Evolutionary conservation across 2,329 filamentous ascomycete genomes (phyloP), one percentile per base, ranked within the genome.

Genomic region (Talaromyces sp.): DNA sequence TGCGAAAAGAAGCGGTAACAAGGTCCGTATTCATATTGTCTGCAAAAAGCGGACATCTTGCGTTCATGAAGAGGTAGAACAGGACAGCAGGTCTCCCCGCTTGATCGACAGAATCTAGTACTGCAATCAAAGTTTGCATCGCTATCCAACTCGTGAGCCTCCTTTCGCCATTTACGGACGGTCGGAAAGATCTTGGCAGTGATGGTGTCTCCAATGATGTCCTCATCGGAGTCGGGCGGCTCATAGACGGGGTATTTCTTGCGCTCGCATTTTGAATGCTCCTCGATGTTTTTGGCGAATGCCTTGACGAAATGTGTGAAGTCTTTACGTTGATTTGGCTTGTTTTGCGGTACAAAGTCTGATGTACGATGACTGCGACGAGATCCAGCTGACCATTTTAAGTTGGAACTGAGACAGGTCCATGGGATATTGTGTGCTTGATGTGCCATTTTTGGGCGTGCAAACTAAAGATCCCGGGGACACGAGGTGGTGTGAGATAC

Each of bases 1-100:
- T 63, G 63, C 4, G 45, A 2, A 19, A 45, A 54, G 39, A 65
- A 62, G 1, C 24, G 1, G 43, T 59, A 61, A 39, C 58, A 66
- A 3, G 32, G 11, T 17, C 57, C 59, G 1, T 8, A 1, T 10
- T 19, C 5, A 19, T 53, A 50, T 16, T 16, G 13, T 10, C 56
- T 58, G 13, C 54, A 37, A 43, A 68, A 66, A 1, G 58, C 54
- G 2, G 43, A 30, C n/a, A 47, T 46, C 32, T 32, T 54, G 37
- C 64, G 49, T 30, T 65, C 59, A 11, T 55, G 36, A 7, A 37
- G 35, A 1, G 64, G 47, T 27, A 49, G 29, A 43, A 27, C 7
- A 7, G 17, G 19, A 14, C 40, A 43, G 14, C 32, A 35, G 14
- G 32, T 35, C 32, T 35, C 32, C 32, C 11, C 24, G 24, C n/a